These are phyloP conservation scores for Aspergillus pseudoterreus DNA, from an alignment of 2,329 filamentous ascomycete species.

Conservation along the genomic window DNA sequence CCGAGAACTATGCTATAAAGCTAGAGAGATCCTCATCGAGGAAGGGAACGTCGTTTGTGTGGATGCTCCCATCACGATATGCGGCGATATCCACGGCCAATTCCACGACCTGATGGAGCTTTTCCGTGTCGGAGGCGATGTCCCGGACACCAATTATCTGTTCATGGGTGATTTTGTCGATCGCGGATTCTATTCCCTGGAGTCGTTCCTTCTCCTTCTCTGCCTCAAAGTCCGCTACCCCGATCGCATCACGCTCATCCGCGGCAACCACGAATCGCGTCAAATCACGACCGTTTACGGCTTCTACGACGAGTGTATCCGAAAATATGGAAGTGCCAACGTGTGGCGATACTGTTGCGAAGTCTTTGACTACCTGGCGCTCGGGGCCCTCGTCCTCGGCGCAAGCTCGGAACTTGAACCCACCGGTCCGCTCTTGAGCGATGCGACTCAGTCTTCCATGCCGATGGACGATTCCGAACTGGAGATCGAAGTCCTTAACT, in stretches of 20 bases:
- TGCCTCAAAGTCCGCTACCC: slow-evolving; percentile 97
- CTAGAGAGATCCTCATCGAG: slow-evolving; percentile 90
- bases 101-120: slow-evolving; percentile 97
- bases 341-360: slow-evolving; percentile 98
- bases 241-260: slow-evolving; percentile 92
- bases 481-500: slow-evolving; percentile 90
- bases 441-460: slow-evolving; percentile 49
- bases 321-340: slow-evolving; percentile 94
- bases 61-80: slow-evolving; percentile 93
- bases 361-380: slow-evolving; percentile 92
- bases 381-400: slow-evolving; percentile 87
- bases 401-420: slow-evolving; percentile 64
- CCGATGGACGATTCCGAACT: slow-evolving; percentile 64
- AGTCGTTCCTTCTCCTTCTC: slow-evolving; percentile 91
- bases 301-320: slow-evolving; percentile 94
- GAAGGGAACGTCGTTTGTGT: slow-evolving; percentile 97
- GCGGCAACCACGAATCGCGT: slow-evolving; percentile 92
- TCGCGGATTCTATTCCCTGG: slow-evolving; percentile 94
- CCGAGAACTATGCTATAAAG: slow-evolving; percentile 95
- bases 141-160: slow-evolving; percentile 92
- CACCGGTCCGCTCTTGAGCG: slow-evolving; percentile 48
- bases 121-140: slow-evolving; percentile 87
- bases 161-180: slow-evolving; percentile 99
- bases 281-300: slow-evolving; percentile 98
- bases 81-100: slow-evolving; percentile 94